phyloP scores from a whole-genome alignment of 768 basidiomycete species.

The Punctularia strigosozonata region DNA sequence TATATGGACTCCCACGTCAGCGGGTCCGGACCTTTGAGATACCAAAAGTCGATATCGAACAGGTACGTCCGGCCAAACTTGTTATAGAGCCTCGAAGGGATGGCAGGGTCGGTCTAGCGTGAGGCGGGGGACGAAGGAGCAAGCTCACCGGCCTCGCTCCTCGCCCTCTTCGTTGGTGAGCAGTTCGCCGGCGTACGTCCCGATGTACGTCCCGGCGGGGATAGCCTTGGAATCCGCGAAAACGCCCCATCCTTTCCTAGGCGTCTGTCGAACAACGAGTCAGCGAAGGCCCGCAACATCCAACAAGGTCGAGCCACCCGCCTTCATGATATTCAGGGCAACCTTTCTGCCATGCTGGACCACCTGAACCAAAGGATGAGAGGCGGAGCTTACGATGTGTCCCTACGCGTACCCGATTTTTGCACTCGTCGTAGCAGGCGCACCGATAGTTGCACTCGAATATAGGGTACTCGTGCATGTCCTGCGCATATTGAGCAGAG shows the following conservation, averaged over 20 bases:
- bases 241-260: constrained; percentile 31
- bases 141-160: constrained; percentile 50
- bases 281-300: no score
- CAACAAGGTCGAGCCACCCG: no score
- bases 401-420: constrained; percentile 52
- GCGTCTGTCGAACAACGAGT: no score
- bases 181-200: constrained; percentile 79
- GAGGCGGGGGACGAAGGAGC: neutral
- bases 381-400: neutral
- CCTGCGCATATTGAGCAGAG: no score
- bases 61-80: constrained; percentile 67
- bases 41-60: constrained; percentile 72
- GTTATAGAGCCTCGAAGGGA: constrained; percentile 50
- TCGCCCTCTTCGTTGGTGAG: constrained; percentile 60
- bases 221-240: constrained; percentile 59
- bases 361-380: constrained; percentile 34
- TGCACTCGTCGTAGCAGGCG: constrained; percentile 69
- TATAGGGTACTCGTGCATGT: constrained; percentile 44
- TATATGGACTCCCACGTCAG: constrained; percentile 30
- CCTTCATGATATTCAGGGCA: constrained; percentile 55
- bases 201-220: constrained; percentile 57
- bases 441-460: constrained; percentile 84
- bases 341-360: constrained; percentile 69
- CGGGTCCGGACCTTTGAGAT: constrained; percentile 33
- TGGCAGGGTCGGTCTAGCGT: constrained; percentile 2